A percentile compares a stretch with the other conserved stretches of the same genome.
Evolutionary conservation across 1,139 yeast species (phyloP).

Genomic region (Yamadazyma atlantica): DNA sequence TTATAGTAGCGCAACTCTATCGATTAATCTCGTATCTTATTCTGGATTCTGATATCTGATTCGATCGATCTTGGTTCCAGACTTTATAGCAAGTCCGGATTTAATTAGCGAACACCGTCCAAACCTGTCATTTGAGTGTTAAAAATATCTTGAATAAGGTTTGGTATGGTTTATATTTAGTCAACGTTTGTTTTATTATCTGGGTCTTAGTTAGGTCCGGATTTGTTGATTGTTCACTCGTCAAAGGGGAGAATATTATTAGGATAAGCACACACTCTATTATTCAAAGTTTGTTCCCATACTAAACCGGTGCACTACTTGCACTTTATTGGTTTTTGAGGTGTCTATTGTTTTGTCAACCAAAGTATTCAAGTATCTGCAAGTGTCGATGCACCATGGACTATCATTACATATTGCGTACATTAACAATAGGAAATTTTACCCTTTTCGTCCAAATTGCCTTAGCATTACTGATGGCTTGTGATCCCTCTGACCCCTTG

Average conservation of each 20-base stretch:
- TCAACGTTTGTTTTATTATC: not conserved
- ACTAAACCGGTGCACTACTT: not conserved
- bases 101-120: no score
- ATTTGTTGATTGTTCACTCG: not conserved
- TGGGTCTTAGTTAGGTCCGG: no score
- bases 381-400: slow-evolving; percentile 1
- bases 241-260: not conserved
- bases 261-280: not conserved
- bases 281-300: not conserved
- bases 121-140: no score
- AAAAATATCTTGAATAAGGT: not conserved
- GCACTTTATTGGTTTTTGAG: not conserved
- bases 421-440: not conserved
- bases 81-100: no score
- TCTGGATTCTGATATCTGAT: no score
- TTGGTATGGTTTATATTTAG: not conserved
- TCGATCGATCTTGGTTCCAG: no score
- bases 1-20: no score
- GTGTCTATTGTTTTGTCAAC: no score
- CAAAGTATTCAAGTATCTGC: no score
- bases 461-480: not conserved
- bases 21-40: no score
- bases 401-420: not conserved
- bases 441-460: not conserved
- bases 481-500: not conserved